Conservation (phyloP, 2,329 filamentous ascomycete genomes). For the Colletotrichum sp. region DNA sequence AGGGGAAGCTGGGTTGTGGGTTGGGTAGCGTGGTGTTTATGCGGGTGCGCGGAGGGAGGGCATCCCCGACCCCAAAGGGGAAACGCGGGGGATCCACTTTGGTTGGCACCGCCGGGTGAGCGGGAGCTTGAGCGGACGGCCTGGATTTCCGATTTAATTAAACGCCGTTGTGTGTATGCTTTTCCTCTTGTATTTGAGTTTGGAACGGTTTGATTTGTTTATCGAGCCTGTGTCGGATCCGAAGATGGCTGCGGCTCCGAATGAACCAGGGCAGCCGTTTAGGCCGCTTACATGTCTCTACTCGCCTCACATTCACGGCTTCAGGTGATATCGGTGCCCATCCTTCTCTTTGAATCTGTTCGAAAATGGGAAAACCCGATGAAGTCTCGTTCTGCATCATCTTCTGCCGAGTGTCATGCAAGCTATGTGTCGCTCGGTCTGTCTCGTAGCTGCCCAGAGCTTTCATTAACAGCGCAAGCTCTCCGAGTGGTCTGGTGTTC, state of each 20-base stretch:
- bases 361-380: no score
- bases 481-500: fast-evolving
- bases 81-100: not conserved
- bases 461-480: not conserved
- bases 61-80: conserved; percentile 19
- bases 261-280: not conserved
- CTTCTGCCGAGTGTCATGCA: not conserved
- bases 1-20: not conserved
- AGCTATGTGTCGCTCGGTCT: not conserved
- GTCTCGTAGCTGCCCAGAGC: not conserved
- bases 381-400: no score
- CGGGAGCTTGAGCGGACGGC: not conserved
- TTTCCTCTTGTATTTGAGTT: not conserved
- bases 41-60: conserved; percentile 21
- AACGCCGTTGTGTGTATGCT: not conserved
- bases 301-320: not conserved
- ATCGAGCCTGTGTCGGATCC: not conserved
- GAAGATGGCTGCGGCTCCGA: not conserved
- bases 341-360: not conserved
- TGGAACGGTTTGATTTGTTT: not conserved
- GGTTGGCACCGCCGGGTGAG: conserved; percentile 8
- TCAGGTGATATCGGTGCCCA: no score
- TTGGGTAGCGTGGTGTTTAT: not conserved
- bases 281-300: not conserved
- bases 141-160: not conserved